Percentiles rank a stretch among this genome's conserved stretches.
Evolutionary conservation across 2,329 filamentous ascomycete genomes (phyloP).

Genomic region (Myrmaecium sp.): DNA sequence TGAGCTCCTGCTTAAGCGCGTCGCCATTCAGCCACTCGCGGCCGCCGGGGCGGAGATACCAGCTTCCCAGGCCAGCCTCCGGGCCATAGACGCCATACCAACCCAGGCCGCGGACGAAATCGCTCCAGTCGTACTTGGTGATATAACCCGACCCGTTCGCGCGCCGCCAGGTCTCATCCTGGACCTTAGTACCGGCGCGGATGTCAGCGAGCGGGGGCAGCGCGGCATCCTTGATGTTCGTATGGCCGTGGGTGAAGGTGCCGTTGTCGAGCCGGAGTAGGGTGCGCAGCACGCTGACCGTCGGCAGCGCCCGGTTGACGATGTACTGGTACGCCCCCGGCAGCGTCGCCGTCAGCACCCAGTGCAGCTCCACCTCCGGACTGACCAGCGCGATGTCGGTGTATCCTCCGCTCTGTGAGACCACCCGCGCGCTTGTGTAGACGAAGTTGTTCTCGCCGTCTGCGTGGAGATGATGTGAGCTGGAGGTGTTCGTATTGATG

Average conservation of each 20-base stretch:
- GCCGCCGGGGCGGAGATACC: conserved; percentile 25
- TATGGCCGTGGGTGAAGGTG: conserved; percentile 30
- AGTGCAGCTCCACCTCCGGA: conserved; percentile 33
- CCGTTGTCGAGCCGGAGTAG: conserved; percentile 33
- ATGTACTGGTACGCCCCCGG: conserved; percentile 40
- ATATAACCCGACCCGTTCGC: conserved; percentile 32
- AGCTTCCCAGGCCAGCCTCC: conserved; percentile 30
- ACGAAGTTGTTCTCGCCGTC: conserved; percentile 30
- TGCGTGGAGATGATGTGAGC: too few species aligned
- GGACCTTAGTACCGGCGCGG: conserved; percentile 28
- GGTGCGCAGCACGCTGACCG: conserved; percentile 33
- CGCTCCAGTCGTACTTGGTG: conserved; percentile 35
- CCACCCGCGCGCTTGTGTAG: conserved; percentile 30
- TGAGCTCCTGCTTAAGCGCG: conserved; percentile 36
- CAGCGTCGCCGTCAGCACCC: conserved; percentile 32
- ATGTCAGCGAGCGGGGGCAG: conserved; percentile 30
- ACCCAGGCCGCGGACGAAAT: conserved; percentile 23
- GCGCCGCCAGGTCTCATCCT: conserved; percentile 36
- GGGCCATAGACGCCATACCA: conserved; percentile 35
- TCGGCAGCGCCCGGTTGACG: conserved; percentile 31
- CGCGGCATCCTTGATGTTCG: conserved; percentile 27
- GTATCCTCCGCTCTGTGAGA: conserved; percentile 15
- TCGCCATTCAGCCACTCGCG: conserved; percentile 25
- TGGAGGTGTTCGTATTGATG: not conserved
- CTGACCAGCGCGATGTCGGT: conserved; percentile 33